A percentile compares a stretch with the other conserved stretches of the same genome.
Conservation (phyloP, 371 early-diverging fungal genomes). For the Mucor velutinosus region DNA sequence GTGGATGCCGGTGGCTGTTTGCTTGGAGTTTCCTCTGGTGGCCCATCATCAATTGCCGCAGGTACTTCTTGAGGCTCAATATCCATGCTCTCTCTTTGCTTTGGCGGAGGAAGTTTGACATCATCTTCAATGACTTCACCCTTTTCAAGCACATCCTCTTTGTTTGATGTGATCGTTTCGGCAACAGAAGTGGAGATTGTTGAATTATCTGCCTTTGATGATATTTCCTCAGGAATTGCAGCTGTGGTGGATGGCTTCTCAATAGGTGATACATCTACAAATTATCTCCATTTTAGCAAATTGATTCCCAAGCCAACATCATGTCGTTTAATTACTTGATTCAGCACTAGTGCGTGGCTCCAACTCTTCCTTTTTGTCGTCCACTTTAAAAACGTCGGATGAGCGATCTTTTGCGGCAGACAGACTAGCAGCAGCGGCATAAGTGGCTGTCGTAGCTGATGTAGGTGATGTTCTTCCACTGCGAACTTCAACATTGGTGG, state of each 20-base stretch:
- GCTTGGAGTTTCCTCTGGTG: neutral
- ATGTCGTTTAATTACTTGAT: neutral
- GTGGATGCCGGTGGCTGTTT: neutral
- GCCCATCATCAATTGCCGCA: neutral
- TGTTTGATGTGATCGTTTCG: neutral
- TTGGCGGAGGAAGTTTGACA: neutral
- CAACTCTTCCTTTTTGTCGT: neutral
- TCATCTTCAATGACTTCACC: constrained; percentile 10
- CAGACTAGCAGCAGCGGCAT: neutral
- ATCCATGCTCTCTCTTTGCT: neutral
- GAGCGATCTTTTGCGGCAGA: neutral
- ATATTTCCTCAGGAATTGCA: neutral
- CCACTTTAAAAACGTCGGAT: neutral
- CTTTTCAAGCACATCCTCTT: constrained; percentile 3
- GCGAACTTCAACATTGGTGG: constrained; percentile 9
- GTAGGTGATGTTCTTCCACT: constrained; percentile 16
- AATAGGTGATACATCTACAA: neutral
- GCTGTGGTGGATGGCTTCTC: constrained; percentile 1
- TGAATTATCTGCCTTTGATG: neutral
- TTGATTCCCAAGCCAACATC: neutral
- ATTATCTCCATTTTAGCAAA: neutral
- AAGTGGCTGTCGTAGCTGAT: neutral
- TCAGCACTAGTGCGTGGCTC: neutral
- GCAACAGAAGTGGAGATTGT: neutral
- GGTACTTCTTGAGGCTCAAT: neutral